A percentile compares a stretch with the other conserved stretches of the same genome.
These are phyloP conservation scores for Candida sphagnicola DNA, from an alignment of 805 yeast species.

Conservation along the genomic window DNA sequence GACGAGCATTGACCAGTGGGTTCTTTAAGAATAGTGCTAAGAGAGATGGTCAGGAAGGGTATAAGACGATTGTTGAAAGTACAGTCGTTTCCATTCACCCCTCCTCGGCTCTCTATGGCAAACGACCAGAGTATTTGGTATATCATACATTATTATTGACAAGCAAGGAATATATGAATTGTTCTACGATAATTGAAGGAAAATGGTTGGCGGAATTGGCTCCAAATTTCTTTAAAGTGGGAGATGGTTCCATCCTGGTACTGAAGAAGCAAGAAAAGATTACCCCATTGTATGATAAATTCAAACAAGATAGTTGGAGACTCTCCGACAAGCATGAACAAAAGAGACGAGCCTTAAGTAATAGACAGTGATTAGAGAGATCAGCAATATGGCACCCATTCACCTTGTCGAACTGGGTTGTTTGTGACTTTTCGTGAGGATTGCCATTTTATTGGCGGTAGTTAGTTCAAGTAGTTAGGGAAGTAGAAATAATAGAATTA, in stretches of 20 bases:
- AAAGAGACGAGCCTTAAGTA: slow-evolving; percentile 16
- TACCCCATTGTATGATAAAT: slow-evolving; percentile 65
- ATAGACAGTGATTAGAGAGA: background rate
- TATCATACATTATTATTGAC: slow-evolving; percentile 83
- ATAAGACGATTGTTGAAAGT: slow-evolving; percentile 58
- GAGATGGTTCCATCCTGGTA: slow-evolving; percentile 48
- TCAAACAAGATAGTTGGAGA: slow-evolving; percentile 73
- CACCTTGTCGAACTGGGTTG: no score
- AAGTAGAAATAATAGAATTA: no score
- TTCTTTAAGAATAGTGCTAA: slow-evolving; percentile 65
- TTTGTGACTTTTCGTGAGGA: no score
- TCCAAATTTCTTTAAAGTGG: slow-evolving; percentile 67
- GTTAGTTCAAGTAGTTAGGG: no score
- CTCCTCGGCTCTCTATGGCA: slow-evolving; percentile 64
- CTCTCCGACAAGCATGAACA: slow-evolving; percentile 42
- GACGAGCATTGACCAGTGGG: slow-evolving; percentile 65
- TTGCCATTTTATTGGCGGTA: no score
- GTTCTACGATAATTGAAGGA: slow-evolving; percentile 77
- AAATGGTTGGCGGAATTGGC: slow-evolving; percentile 71
- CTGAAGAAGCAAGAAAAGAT: slow-evolving; percentile 61
- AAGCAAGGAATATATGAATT: slow-evolving; percentile 87
- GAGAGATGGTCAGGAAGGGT: slow-evolving; percentile 53
- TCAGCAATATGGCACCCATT: no score
- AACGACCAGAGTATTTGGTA: slow-evolving; percentile 70
- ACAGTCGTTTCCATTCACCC: slow-evolving; percentile 85